Evolutionary conservation across 495 filamentous ascomycete species (phyloP), one percentile per base, ranked within the genome.

Genomic region (Hypoxylon cercidicola): DNA sequence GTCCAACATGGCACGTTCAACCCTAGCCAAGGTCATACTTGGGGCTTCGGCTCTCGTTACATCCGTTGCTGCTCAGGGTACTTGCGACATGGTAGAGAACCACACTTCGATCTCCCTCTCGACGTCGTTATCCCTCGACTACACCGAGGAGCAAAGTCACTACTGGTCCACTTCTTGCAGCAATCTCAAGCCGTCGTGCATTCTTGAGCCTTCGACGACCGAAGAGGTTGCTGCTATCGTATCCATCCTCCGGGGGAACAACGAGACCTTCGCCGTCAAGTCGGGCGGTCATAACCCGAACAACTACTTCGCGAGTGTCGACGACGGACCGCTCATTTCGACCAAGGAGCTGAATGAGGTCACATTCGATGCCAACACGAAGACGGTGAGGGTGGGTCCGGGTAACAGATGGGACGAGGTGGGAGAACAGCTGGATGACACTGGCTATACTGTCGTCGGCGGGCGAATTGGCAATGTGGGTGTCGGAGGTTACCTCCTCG

Each of bases 341-440:
- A 77, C 86, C 10, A 66, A 68, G 46, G 70, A 57, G 0, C 61
- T 87, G 8, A 77, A 84, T 44, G 69, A 77, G 28, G 71, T 85
- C 51, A 76, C 71, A 4, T 68, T 83, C 4, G 76, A 82, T 13
- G 70, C 73, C 13, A 78, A 82, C 20, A 68, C 77, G 5, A 66
- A 75, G 15, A 76, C 80, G 1, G 75, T 82, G 0, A 69, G 69
- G 7, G 68, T 87, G 51, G 85, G 84, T 0, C 72, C 80, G 10
- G 85, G 85, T 8, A 78, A 77, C 47, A 70, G 73, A n/a, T 85
- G 84, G 80, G 77, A 78, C 23, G 76, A 80, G 6, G 79, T 87
- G 19, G 84, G 83, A 25, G 32, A 47, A 8, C 65, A 68, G 15
- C 77, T 87, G 1, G 81, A 84, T 23, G 72, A 76, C 11, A 69